Evolutionary conservation across 179 eudicot genomes (phyloP).

Genomic region (Heliamphora pulchella): DNA sequence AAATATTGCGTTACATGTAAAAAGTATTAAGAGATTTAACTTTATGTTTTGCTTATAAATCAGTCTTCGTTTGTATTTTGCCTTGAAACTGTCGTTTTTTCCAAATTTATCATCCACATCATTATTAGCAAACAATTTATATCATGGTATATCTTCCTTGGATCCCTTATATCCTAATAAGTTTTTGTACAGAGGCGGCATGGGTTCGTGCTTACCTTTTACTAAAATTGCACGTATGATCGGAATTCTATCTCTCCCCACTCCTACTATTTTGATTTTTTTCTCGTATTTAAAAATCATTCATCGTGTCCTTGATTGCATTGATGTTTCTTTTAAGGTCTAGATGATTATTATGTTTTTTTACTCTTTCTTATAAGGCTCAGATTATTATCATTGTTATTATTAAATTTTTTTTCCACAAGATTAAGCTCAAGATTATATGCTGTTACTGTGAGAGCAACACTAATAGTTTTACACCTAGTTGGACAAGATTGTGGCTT

Average conservation of each 20-base stretch:
- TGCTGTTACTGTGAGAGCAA: neutral
- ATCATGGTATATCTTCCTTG: neutral
- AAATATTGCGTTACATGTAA: constrained; percentile 1
- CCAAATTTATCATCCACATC: no score
- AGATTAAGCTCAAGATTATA: neutral
- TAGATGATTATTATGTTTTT: no score
- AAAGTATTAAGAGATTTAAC: neutral
- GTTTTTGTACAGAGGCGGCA: neutral
- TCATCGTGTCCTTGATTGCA: neutral
- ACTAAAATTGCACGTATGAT: no score
- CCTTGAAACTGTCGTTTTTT: constrained; percentile 1
- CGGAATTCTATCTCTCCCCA: no score
- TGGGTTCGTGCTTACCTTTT: neutral
- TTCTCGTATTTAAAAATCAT: neutral
- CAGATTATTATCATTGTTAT: neutral
- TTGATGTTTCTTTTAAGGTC: neutral
- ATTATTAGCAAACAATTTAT: neutral
- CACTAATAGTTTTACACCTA: no score
- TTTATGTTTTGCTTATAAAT: neutral
- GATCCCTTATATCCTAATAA: neutral
- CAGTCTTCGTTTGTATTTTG: neutral
- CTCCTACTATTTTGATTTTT: no score
- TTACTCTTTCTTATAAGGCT: neutral
- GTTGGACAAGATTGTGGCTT: neutral
- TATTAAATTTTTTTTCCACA: no score